These are phyloP conservation scores for Hygrophila difformis DNA, from an alignment of 257 asterid species.

Conservation along the genomic window DNA sequence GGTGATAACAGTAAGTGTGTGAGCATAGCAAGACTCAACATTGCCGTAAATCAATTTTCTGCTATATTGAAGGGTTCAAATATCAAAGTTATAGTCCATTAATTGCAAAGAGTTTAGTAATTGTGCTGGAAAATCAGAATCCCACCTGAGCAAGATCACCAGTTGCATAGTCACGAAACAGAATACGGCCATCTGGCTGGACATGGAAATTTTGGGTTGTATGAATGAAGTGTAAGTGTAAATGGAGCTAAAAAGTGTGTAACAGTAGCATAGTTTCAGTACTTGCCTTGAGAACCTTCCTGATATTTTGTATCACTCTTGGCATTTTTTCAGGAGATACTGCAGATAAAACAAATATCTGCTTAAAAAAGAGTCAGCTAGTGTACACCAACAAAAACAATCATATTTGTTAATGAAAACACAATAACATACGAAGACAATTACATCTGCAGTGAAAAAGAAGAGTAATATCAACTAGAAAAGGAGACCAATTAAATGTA, in stretches of 20 bases:
- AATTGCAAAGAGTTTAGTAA: conserved; percentile 1
- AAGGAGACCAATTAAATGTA: too few species aligned
- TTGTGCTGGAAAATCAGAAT: conserved; percentile 12
- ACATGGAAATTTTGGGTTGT: conserved; percentile 11
- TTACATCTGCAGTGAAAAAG: background rate
- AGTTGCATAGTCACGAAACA: conserved; percentile 94
- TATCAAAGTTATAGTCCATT: background rate
- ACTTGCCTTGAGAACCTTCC: conserved; percentile 76
- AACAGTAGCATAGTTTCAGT: conserved; percentile 13
- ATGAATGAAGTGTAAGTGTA: conserved; percentile 17
- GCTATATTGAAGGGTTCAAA: background rate
- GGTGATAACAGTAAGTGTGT: background rate
- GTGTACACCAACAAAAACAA: conserved; percentile 14
- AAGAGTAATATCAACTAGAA: too few species aligned
- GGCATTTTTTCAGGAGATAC: conserved; percentile 95
- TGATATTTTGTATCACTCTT: conserved; percentile 56
- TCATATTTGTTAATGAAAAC: conserved; percentile 8
- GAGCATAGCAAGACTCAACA: conserved; percentile 6
- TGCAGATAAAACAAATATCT: conserved; percentile 98
- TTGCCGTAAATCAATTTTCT: background rate
- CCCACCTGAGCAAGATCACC: conserved; percentile 99
- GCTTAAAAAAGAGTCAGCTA: conserved; percentile 53
- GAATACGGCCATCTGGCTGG: conserved; percentile 79
- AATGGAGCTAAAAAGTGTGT: background rate
- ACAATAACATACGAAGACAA: conserved; percentile 1